These are phyloP conservation scores for Lentinula raphanica DNA, from an alignment of 768 basidiomycete genomes.

Conservation along the genomic window DNA sequence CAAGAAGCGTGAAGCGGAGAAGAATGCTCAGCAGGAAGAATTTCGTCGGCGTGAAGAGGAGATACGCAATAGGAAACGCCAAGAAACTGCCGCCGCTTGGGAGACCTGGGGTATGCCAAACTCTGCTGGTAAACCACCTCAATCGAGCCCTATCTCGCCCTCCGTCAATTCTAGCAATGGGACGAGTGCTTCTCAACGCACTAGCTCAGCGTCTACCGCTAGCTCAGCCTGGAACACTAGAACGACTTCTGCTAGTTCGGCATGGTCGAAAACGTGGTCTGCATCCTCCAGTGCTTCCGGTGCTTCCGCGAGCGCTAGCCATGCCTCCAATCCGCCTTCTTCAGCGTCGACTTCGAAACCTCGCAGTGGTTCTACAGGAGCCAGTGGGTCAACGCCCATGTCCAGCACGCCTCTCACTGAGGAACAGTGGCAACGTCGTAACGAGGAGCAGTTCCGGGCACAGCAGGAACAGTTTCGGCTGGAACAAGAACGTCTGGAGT, in stretches of 20 bases:
- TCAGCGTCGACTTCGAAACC: constrained; percentile 23
- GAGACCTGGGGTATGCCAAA: constrained; percentile 14
- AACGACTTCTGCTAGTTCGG: neutral
- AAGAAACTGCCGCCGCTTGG: constrained; percentile 34
- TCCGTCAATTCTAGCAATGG: constrained; percentile 15
- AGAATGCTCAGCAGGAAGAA: constrained; percentile 15
- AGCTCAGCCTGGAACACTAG: constrained; percentile 18
- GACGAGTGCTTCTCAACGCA: constrained; percentile 16
- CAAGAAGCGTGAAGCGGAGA: constrained; percentile 23
- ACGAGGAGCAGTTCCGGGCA: constrained; percentile 55
- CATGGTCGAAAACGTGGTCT: constrained; percentile 20
- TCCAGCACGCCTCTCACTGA: constrained; percentile 21
- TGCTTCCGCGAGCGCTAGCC: constrained; percentile 20
- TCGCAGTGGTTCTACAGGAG: constrained; percentile 21
- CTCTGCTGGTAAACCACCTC: constrained; percentile 17
- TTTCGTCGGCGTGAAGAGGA: constrained; percentile 31
- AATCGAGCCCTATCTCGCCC: constrained; percentile 12
- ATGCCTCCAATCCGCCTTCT: constrained; percentile 20
- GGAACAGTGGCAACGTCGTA: constrained; percentile 57
- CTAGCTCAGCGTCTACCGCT: constrained; percentile 21
- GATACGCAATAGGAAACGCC: constrained; percentile 29
- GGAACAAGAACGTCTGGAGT: constrained; percentile 57
- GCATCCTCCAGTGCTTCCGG: constrained; percentile 22
- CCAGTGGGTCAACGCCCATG: constrained; percentile 19
- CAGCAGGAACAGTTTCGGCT: constrained; percentile 67